Base-by-base conservation (phyloP, 2,329 filamentous ascomycete genomes). In the Chaetothyriales sp. region DNA sequence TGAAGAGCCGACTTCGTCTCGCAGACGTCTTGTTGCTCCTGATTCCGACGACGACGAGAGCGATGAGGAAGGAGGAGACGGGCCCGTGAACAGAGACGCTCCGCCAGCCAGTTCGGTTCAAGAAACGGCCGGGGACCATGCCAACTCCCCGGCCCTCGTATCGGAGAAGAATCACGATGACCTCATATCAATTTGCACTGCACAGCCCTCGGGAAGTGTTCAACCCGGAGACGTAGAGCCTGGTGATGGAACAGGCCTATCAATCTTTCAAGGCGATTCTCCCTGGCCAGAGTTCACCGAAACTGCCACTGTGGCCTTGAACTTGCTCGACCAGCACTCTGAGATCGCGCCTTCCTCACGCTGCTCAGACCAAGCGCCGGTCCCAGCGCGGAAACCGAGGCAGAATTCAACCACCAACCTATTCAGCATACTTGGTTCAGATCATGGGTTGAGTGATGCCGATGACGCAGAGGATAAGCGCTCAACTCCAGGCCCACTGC, bases 11-110 rank as follows among this genome's bases (percentile, higher is more conserved):
- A 47, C 44, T 18, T 22, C 18, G 22, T 10, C 18, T 46, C 44
- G 45, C 45, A 20, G 45, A 29, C 44, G 52, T 13, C n/a, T 47
- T 18, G 37, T 54, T 8, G 44, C 40, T 18, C 44, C 15, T 10
- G 52, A 54, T 46, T 54, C 52, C 2, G 44, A 48, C 43, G 48
- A 48, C 43, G 48, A 51, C 10, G 51, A 53, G 13, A n/a, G 33
- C n/a, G 46, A 49, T 18, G 44, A 28, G 28, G 46, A 47, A 33
- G 46, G 37, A 33, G 46, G 37, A 33, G 46, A 18, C 10, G 33
- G 10, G 7, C 19, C 19, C 20, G 37, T 19, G 19, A 43, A 43
- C n/a, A 22, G 22, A 19, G 19, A 9, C n/a, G 28, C 15, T 20
- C 19, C 9, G 22, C 9, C 19, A 10, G n/a, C 9, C 48, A 18